Evolutionary conservation across 2,329 filamentous ascomycete genomes (phyloP).

Genomic region (Aspergillus texensis): DNA sequence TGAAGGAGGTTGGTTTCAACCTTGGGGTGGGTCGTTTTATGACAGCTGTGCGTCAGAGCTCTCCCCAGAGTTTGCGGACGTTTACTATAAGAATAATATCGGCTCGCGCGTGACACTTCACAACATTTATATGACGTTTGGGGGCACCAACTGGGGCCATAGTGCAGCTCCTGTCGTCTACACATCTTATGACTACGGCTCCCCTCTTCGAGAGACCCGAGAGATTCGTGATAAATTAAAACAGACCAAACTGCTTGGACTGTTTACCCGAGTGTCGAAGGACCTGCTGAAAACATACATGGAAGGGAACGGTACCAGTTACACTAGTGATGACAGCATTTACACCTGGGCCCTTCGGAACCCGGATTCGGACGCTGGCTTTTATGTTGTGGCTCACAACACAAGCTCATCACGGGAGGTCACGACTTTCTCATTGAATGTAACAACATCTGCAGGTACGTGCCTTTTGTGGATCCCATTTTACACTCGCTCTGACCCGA

Average conservation of each 20-base stretch:
- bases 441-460: conserved; percentile 52
- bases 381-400: conserved; percentile 54
- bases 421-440: conserved; percentile 51
- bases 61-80: conserved; percentile 53
- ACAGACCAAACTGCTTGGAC: conserved; percentile 57
- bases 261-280: conserved; percentile 57
- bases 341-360: conserved; percentile 58
- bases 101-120: conserved; percentile 53
- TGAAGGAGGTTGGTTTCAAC: conserved; percentile 57
- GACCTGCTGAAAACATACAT: conserved; percentile 57
- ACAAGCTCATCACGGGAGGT: conserved; percentile 49
- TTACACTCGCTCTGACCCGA: neutral
- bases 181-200: conserved; percentile 49
- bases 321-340: conserved; percentile 44
- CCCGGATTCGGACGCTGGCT: conserved; percentile 52
- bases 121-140: conserved; percentile 57
- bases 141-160: conserved; percentile 61
- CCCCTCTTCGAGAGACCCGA: conserved; percentile 57
- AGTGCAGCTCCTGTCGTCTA: conserved; percentile 55
- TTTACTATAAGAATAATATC: conserved; percentile 61
- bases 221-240: conserved; percentile 57
- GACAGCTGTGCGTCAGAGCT: conserved; percentile 53
- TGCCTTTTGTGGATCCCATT: conserved; percentile 31
- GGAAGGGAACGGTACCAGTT: conserved; percentile 58
- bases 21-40: conserved; percentile 57